phyloP scores from a whole-genome alignment of 2,329 filamentous ascomycete genomes.

The Apiospora aurea region DNA sequence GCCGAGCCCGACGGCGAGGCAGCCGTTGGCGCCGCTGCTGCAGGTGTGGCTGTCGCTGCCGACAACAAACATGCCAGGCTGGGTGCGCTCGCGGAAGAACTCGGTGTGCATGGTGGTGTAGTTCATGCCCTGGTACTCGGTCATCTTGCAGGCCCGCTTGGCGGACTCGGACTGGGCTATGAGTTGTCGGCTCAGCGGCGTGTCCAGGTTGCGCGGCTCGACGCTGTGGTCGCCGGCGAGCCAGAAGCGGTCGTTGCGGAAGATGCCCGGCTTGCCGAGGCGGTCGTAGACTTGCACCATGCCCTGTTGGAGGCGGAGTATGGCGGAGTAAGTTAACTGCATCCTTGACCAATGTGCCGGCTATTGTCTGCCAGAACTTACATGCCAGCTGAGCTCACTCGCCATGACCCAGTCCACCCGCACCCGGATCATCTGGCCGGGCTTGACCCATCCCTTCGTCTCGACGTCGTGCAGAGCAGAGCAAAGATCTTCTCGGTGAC shows the following conservation, averaged over 20 bases:
- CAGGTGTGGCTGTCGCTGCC: conserved; percentile 56
- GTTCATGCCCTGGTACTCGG: conserved; percentile 41
- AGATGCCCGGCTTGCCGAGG: conserved; percentile 51
- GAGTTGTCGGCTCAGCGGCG: conserved; percentile 45
- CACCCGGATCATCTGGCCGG: conserved; percentile 50
- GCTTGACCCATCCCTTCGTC: conserved; percentile 41
- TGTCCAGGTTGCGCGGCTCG: conserved; percentile 49
- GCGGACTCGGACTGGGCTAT: conserved; percentile 47
- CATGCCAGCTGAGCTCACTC: conserved; percentile 50
- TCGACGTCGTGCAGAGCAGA: conserved; percentile 48
- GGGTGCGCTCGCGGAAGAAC: conserved; percentile 50
- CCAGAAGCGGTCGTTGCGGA: conserved; percentile 58
- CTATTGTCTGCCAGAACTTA: conserved; percentile 28
- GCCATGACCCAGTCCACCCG: conserved; percentile 55
- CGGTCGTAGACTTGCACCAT: conserved; percentile 51
- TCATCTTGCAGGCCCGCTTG: conserved; percentile 50
- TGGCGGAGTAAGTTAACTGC: no score
- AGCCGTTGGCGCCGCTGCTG: conserved; percentile 49
- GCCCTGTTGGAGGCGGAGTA: conserved; percentile 31
- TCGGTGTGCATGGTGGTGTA: conserved; percentile 56
- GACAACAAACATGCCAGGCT: conserved; percentile 52
- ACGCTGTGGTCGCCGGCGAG: conserved; percentile 57
- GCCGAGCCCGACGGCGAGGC: conserved; percentile 53
- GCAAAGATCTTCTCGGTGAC: conserved; percentile 55
- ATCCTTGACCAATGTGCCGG: no score